Percentiles rank a stretch among this genome's conserved stretches.
Evolutionary conservation across 192 early-diverging fungal genomes (phyloP).

Genomic region (Backusella westeae): DNA sequence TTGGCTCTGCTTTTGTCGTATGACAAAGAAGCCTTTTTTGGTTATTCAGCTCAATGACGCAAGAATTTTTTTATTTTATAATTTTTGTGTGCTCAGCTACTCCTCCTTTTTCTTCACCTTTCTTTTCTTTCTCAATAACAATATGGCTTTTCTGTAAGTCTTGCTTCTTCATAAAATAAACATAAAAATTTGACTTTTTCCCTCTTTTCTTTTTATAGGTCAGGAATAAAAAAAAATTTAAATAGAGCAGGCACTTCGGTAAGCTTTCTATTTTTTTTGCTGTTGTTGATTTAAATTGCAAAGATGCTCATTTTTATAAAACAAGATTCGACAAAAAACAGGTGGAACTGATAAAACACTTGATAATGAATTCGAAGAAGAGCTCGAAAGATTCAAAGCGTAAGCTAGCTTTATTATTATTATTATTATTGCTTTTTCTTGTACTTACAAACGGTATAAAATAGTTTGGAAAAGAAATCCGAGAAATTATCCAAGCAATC

Average conservation of each 20-base stretch:
- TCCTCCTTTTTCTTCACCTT: not conserved
- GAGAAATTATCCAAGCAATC: constrained; percentile 86
- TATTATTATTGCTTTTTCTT: not conserved
- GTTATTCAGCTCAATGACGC: not conserved
- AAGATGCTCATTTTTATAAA: not conserved
- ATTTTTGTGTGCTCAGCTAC: not conserved
- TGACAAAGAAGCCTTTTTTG: not conserved
- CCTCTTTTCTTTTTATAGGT: constrained; percentile 39
- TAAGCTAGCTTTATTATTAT: not conserved
- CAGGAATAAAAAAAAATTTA: constrained; percentile 81
- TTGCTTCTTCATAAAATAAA: not conserved
- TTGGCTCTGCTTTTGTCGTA: not conserved
- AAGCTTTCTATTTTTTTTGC: not conserved
- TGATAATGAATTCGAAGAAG: constrained; percentile 58
- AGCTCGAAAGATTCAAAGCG: constrained; percentile 31
- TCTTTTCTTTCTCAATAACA: constrained; percentile 9
- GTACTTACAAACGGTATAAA: not conserved
- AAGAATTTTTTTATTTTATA: not conserved
- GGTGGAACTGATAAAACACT: constrained; percentile 79
- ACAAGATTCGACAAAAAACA: constrained; percentile 65
- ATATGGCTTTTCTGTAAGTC: constrained; percentile 36
- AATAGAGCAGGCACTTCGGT: constrained; percentile 69
- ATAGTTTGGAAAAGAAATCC: constrained; percentile 76
- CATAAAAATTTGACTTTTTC: too few species aligned
- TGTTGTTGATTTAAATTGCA: not conserved